Conservation (phyloP, 2,329 filamentous ascomycete genomes). For the Hymenoscyphus linearis region DNA sequence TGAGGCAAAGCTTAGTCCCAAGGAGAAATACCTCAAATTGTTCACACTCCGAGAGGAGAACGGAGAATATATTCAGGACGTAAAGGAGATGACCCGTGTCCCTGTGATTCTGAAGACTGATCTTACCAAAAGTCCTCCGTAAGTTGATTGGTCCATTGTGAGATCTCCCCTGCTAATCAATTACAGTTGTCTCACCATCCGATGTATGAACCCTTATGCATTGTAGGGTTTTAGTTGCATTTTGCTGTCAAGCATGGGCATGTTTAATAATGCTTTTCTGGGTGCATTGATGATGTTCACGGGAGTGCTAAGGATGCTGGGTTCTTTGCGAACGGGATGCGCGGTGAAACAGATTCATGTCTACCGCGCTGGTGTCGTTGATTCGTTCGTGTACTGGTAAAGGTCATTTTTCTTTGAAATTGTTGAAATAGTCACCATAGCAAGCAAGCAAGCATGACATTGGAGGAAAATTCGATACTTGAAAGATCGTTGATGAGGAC, state of each 20-base stretch:
- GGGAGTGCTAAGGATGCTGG: background rate
- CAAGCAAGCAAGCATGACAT: constrained; percentile 7
- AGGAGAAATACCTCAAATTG: constrained; percentile 90
- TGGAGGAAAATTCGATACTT: constrained; percentile 9
- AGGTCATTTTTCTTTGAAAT: constrained; percentile 18
- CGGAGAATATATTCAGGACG: constrained; percentile 96
- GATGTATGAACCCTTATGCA: constrained; percentile 75
- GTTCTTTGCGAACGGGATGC: background rate
- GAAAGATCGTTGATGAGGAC: constrained; percentile 5
- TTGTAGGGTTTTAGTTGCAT: constrained; percentile 16
- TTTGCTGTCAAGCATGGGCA: constrained; percentile 1
- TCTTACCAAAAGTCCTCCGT: constrained; percentile 98
- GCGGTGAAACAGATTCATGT: background rate
- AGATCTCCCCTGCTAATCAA: constrained; percentile 35
- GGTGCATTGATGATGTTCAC: constrained; percentile 3
- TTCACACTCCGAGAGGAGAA: constrained; percentile 89
- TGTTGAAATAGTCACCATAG: constrained; percentile 15
- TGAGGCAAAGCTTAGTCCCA: constrained; percentile 79
- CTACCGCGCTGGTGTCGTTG: background rate
- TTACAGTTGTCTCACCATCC: constrained; percentile 72
- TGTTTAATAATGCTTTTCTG: background rate
- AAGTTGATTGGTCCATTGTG: constrained; percentile 45
- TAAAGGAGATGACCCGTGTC: constrained; percentile 94
- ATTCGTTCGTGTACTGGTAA: constrained; percentile 4
- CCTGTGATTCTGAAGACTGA: constrained; percentile 99